Evolutionary conservation across 2,329 filamentous ascomycete genomes (phyloP).

Genomic region (Diplodia sapinea): DNA sequence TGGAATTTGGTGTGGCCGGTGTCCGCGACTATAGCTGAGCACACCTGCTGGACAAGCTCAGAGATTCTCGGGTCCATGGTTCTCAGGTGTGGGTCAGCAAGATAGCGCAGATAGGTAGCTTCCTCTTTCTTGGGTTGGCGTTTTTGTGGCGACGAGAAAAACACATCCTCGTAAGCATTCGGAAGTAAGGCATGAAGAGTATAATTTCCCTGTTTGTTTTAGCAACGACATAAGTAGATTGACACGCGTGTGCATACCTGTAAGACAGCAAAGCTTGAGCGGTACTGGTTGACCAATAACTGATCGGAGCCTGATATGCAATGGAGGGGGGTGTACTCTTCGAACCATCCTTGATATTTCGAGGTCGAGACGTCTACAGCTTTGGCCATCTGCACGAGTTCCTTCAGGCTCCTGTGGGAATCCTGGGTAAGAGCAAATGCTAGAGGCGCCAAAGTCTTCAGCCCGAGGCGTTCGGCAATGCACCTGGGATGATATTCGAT

Average conservation of each 20-base stretch:
- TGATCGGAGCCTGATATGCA: neutral
- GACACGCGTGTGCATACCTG: neutral
- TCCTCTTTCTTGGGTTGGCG: conserved; percentile 44
- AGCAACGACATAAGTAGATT: neutral
- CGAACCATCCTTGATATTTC: conserved; percentile 41
- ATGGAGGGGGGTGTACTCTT: conserved; percentile 37
- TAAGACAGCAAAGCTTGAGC: conserved; percentile 36
- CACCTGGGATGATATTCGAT: conserved; percentile 49
- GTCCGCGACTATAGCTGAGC: conserved; percentile 35
- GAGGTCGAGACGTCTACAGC: conserved; percentile 34
- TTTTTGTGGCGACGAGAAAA: conserved; percentile 50
- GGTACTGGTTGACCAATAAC: conserved; percentile 5
- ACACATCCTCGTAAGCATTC: conserved; percentile 28
- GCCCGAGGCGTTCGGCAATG: conserved; percentile 54
- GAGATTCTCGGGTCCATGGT: conserved; percentile 43
- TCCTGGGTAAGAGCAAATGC: conserved; percentile 50
- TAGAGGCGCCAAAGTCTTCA: conserved; percentile 48
- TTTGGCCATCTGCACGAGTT: conserved; percentile 39
- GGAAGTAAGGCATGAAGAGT: conserved; percentile 44
- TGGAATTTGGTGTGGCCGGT: conserved; percentile 32
- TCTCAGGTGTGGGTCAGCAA: conserved; percentile 30
- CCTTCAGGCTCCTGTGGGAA: conserved; percentile 40
- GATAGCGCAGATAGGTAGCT: conserved; percentile 58
- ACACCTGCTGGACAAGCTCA: conserved; percentile 41
- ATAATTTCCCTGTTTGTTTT: conserved; percentile 36